Conservation (phyloP, 1,284 basidiomycete species). For the Phylloboletellus chloephorus region DNA sequence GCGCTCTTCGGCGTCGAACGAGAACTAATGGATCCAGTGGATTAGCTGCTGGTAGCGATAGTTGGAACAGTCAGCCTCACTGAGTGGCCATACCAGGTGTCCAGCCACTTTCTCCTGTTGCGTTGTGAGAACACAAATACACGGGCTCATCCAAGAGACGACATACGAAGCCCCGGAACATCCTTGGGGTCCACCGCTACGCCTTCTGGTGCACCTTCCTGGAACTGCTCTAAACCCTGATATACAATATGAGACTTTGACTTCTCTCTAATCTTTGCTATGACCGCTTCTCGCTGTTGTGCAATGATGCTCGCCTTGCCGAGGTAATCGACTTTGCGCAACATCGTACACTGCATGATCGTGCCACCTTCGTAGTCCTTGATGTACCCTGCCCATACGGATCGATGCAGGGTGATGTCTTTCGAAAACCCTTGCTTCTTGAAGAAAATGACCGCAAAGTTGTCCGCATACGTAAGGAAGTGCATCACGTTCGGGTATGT, state of each 20-base stretch:
- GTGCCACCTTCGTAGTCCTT: slow-evolving; percentile 99
- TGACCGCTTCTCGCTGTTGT: slow-evolving; percentile 83
- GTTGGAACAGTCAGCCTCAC: slow-evolving; percentile 39
- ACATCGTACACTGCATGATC: slow-evolving; percentile 97
- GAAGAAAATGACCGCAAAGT: slow-evolving; percentile 98
- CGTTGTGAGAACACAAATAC: slow-evolving; percentile 8
- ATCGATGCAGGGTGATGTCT: slow-evolving; percentile 87
- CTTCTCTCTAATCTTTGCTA: slow-evolving; percentile 85
- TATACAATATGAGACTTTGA: slow-evolving; percentile 87
- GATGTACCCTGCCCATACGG: slow-evolving; percentile 98
- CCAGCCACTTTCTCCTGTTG: slow-evolving; percentile 87
- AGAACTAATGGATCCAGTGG: slow-evolving; percentile 24
- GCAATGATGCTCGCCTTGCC: slow-evolving; percentile 76
- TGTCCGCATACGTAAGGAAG: slow-evolving; percentile 98
- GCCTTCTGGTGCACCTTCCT: slow-evolving; percentile 45
- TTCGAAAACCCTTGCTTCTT: slow-evolving; percentile 99
- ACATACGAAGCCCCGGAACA: slow-evolving; percentile 80
- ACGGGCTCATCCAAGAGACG: slow-evolving; percentile 8
- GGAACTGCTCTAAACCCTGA: slow-evolving; percentile 77
- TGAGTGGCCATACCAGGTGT: slow-evolving; percentile 78
- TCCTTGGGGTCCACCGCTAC: slow-evolving; percentile 61
- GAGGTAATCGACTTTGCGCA: slow-evolving; percentile 87
- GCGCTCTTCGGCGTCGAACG: slow-evolving; percentile 49
- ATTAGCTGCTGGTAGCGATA: slow-evolving; percentile 3
- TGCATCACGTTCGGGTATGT: slow-evolving; percentile 83